These are phyloP conservation scores for Mycena galericulata DNA, from an alignment of 768 basidiomycete species.

Conservation along the genomic window DNA sequence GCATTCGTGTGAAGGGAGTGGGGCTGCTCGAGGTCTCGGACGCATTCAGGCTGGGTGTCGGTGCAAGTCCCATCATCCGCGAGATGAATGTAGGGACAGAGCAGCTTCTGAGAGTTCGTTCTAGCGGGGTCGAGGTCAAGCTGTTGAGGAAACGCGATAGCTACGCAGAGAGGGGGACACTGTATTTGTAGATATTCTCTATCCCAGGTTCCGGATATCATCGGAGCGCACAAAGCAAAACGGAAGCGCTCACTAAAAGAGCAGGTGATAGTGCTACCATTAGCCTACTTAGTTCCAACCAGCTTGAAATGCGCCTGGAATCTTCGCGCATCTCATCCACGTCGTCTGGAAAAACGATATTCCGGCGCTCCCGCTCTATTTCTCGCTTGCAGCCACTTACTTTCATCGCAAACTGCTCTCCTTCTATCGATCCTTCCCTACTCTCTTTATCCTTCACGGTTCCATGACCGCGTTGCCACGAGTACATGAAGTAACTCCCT, in stretches of 20 bases:
- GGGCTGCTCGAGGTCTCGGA: slow-evolving; percentile 12
- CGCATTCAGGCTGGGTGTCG: slow-evolving; percentile 18
- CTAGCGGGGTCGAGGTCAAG: slow-evolving; percentile 17
- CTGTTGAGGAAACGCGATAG: slow-evolving; percentile 10
- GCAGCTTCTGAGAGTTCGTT: slow-evolving; percentile 18
- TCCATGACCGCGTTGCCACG: too few species aligned
- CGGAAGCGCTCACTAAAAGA: slow-evolving; percentile 11
- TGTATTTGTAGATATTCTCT: slow-evolving; percentile 15
- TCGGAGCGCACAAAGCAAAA: slow-evolving; percentile 12
- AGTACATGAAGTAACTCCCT: too few species aligned
- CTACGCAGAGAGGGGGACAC: slow-evolving; percentile 10
- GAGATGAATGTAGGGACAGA: slow-evolving; percentile 14
- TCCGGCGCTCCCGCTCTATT: not conserved
- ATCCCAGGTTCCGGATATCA: slow-evolving; percentile 15
- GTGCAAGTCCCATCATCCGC: slow-evolving; percentile 10
- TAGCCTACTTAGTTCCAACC: not conserved
- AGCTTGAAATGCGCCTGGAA: slow-evolving; percentile 1
- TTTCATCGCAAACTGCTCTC: too few species aligned
- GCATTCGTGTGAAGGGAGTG: slow-evolving; percentile 11
- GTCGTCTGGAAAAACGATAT: not conserved
- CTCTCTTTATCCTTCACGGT: too few species aligned
- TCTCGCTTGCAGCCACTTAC: too few species aligned
- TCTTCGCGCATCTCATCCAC: slow-evolving; percentile 1
- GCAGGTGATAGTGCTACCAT: slow-evolving; percentile 1
- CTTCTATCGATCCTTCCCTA: too few species aligned